Evolutionary conservation across 192 early-diverging fungal genomes (phyloP), one percentile per base, ranked within the genome.

Genomic region (Coemansia sp.): DNA sequence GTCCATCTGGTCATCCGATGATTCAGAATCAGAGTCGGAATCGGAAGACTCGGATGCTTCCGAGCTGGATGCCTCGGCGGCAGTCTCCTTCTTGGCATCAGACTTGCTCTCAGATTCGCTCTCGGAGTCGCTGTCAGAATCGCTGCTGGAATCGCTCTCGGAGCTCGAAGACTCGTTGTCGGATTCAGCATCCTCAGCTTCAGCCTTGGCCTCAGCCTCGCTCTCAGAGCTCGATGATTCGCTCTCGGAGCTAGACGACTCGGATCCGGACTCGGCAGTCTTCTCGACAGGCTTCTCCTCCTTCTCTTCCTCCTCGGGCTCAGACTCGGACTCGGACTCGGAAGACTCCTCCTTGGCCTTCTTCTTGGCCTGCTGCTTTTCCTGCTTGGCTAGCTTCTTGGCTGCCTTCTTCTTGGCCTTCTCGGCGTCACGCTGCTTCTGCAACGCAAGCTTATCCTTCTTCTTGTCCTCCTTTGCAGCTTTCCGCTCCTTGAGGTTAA

Each of bases 301-400:
- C 52, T 16, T 53, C 52, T 20, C 28, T 16, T 64, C 55, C 52
- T 20, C 28, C 21, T 64, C 55, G 38, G 61, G 19, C 6, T n/a
- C 33, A 14, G 55, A 57, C 31, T 46, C 45, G 57, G 57, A 61
- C 45, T 73, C 39, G 53, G 60, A 57, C 45, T 78, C 44, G 18
- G 62, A 67, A n/a, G 65, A 57, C 10, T 59, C 61, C 40, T 56
- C 33, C 50, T 52, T 1, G 3, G 13, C 23, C 43, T 56, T 8
- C 42, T 56, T 7, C 43, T 53, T 19, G 18, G 12, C 45, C 45
- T 47, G 19, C 5, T 8, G 11, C 21, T 38, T 20, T 8, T 28
- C 26, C 56, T 61, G 44, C 50, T 61, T 53, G 26, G 46, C 45
- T 37, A 43, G n/a, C 47, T 49, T 44, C 15, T 16, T 49, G 23